Evolutionary conservation across 129 eudicot species (phyloP).

Genomic region (Mikania micrantha): DNA sequence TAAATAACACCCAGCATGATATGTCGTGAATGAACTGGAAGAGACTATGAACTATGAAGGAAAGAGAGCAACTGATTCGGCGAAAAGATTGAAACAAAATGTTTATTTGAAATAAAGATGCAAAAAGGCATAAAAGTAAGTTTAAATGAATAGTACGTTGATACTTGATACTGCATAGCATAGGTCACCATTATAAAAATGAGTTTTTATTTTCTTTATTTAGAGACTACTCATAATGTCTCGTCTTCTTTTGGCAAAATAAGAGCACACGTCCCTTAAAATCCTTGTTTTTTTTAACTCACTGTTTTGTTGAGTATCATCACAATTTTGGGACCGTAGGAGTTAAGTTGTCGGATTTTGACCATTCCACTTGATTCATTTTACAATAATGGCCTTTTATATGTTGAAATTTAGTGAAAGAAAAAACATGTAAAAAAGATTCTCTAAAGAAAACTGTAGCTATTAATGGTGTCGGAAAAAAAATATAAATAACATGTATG

Average conservation of each 20-base stretch:
- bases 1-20: not conserved
- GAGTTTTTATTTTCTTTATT: not conserved
- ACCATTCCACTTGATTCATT: conserved; percentile 24
- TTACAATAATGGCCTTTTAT: not conserved
- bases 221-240: conserved; percentile 15
- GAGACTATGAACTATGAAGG: not conserved
- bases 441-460: not conserved
- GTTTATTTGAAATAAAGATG: too few species aligned
- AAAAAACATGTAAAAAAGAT: not conserved
- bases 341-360: conserved; percentile 31
- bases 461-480: not conserved
- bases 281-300: conserved; percentile 12
- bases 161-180: too few species aligned
- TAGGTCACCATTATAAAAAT: not conserved
- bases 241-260: conserved; percentile 29
- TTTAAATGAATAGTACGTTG: too few species aligned
- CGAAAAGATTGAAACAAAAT: too few species aligned
- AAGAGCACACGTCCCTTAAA: conserved; percentile 22
- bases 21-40: too few species aligned
- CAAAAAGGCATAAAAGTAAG: too few species aligned
- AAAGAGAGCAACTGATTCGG: not conserved
- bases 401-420: not conserved
- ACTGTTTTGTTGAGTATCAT: conserved; percentile 19
- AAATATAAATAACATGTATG: not conserved
- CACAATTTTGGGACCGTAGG: conserved; percentile 27